Base-by-base conservation (phyloP, 2,329 filamentous ascomycete genomes). In the Aspergillus cejpii region DNA sequence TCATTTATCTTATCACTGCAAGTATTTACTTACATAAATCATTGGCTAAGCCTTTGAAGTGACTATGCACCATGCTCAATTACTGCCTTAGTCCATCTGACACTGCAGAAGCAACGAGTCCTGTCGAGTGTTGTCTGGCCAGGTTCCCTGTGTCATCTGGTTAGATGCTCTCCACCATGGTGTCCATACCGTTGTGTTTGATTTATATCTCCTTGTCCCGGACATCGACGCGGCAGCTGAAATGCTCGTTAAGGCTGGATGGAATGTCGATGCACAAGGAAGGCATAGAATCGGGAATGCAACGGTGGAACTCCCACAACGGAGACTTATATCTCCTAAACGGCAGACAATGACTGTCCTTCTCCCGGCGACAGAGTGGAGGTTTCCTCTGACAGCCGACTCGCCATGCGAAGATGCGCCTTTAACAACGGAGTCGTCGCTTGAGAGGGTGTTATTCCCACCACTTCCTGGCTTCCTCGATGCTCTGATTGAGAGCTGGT, bases 401-500 rank as follows among this genome's bases (percentile, higher is more conserved):
- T 6, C 45, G 4, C 12, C 10, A 2, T 8, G 44, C 3, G 19
- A 38, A 20, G n/a, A 24, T 19, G 37, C 20, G n/a, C 24, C 37
- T 21, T 20, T 43, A n/a, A n/a, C n/a, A 10, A 27, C 51, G 17
- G 29, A 42, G 24, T 45, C 39, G 17, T 11, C 39, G 14, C n/a
- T 3, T 10, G 10, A 31, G 20, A 44, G 19, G 12, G 6, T 48
- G 37, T 33, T 37, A 12, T 50, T 51, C 31, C 50, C 50, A 37
- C 20, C 40, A 39, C 21, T 51, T 34, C 21, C 48, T 20, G 39
- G 45, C 46, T 40, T 55, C 17, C 41, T 55, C 19, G 52, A 55
- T 50, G 48, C 47, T 21, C 45, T 53, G 27, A 51, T 55, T 33
- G 39, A 44, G 36, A 51, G 41, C 45, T 55, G 52, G 52, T 37